Percentiles rank a stretch among this genome's conserved stretches.
These are phyloP conservation scores for Suhomyces prunicola DNA, from an alignment of 805 yeast genomes.

Conservation along the genomic window DNA sequence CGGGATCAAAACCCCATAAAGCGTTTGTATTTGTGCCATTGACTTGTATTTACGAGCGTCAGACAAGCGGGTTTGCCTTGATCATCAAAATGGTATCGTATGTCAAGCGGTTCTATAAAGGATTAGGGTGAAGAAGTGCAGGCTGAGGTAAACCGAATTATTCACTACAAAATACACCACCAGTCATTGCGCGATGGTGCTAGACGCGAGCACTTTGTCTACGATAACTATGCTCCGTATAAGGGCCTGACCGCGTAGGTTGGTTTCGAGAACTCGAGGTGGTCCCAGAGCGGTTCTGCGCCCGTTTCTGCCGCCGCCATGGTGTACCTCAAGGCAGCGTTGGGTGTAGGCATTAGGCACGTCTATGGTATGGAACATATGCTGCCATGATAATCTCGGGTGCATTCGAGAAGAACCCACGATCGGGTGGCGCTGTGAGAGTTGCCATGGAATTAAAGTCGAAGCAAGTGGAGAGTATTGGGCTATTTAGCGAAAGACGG, in stretches of 20 bases:
- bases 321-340: slow-evolving; percentile 22
- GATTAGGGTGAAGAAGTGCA: slow-evolving; percentile 1
- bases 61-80: slow-evolving; percentile 42
- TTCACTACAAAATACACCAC: slow-evolving; percentile 6
- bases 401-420: slow-evolving; percentile 21
- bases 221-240: slow-evolving; percentile 16
- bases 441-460: slow-evolving; percentile 19
- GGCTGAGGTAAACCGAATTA: slow-evolving; percentile 7
- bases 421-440: slow-evolving; percentile 23
- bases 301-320: slow-evolving; percentile 24
- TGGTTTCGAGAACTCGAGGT: slow-evolving; percentile 16
- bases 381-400: slow-evolving; percentile 19
- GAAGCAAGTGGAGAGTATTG: slow-evolving; percentile 15
- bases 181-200: slow-evolving; percentile 10
- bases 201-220: slow-evolving; percentile 5
- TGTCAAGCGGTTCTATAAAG: slow-evolving; percentile 7
- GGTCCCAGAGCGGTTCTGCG: slow-evolving; percentile 32
- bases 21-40: slow-evolving; percentile 46
- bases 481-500: slow-evolving; percentile 15
- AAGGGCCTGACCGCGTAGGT: slow-evolving; percentile 7
- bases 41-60: slow-evolving; percentile 58
- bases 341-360: slow-evolving; percentile 47
- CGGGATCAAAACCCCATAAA: slow-evolving; percentile 2
- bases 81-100: slow-evolving; percentile 32
- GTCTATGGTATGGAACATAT: slow-evolving; percentile 46